Base-by-base conservation (phyloP, 2,329 filamentous ascomycete genomes). In the Dothistroma septosporum region DNA sequence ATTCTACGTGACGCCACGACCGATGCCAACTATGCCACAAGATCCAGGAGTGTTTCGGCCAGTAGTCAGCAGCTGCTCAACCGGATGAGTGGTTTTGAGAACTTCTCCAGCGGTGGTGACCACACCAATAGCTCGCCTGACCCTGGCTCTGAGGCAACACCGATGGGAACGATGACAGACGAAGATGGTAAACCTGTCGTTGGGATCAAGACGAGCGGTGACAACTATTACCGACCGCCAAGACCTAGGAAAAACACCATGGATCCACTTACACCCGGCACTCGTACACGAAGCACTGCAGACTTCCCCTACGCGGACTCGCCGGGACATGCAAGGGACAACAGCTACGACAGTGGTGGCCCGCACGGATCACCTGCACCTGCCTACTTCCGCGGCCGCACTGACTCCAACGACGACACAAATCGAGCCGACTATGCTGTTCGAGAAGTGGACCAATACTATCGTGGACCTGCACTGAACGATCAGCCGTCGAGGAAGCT, bases 361-460 rank as follows among this genome's bases (percentile, higher is more conserved):
- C 75, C 76, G 24, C 68, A 80, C 57, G 78, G 70, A 16, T 82
- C 82, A 1, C 80, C 81, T n/a, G 71, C 77, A 10, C 78, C 83
- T 35, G 83, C 82, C 7, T 84, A 84, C 68, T 72, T 85, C 32
- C 79, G 80, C 21, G 77, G 78, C 64, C 75, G 80, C 31, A 76
- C 77, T 48, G 83, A 86, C 60, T 78, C 82, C n/a, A 80, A 82
- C 49, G 75, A 81, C 8, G 78, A 80, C 22, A 46, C 53, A n/a
- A 57, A 59, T 54, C 79, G 76, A 60, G 87, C 89, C 1, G 93
- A 99, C 72, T 97, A 97, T 72, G 88, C 92, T 1, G 94, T 93
- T 0, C 88, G 94, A 59, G 94, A 99, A 75, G 91, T 95, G 0
- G 94, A 99, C 74, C 96, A 96, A 70, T 97, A 97, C 76, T 97